phyloP scores from a whole-genome alignment of 495 filamentous ascomycete genomes.

The Lineolata rhizophorae region DNA sequence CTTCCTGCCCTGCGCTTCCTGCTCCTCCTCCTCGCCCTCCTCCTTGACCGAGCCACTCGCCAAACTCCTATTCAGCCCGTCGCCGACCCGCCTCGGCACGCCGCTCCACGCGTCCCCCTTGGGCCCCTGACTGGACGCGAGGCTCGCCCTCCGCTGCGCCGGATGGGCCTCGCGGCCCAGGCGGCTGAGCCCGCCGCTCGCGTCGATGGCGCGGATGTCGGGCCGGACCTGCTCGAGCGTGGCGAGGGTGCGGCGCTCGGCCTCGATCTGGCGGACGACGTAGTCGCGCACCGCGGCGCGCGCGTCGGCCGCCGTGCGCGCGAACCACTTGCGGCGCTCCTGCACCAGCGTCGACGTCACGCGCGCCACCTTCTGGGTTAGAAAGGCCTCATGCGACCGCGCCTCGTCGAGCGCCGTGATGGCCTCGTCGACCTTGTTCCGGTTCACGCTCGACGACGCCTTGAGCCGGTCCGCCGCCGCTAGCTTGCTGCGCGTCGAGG shows the following conservation, averaged over 20 bases:
- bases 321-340: conserved; percentile 82
- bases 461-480: conserved; percentile 77
- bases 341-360: conserved; percentile 75
- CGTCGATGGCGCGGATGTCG: conserved; percentile 82
- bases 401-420: conserved; percentile 78
- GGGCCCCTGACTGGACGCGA: conserved; percentile 74
- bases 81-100: conserved; percentile 56
- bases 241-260: conserved; percentile 77
- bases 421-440: conserved; percentile 93
- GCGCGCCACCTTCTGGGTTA: conserved; percentile 60
- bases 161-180: conserved; percentile 80
- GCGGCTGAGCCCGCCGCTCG: conserved; percentile 67
- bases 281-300: conserved; percentile 70
- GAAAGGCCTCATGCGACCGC: conserved; percentile 48
- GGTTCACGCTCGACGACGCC: conserved; percentile 54
- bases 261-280: conserved; percentile 83
- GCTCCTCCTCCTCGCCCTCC: conserved; percentile 22
- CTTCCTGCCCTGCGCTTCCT: conserved; percentile 27
- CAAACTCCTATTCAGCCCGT: conserved; percentile 53
- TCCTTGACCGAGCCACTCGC: conserved; percentile 44
- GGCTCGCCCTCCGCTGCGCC: conserved; percentile 44
- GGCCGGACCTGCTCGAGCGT: conserved; percentile 80
- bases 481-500: conserved; percentile 52
- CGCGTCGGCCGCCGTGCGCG: conserved; percentile 63
- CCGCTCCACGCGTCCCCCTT: conserved; percentile 96